phyloP scores from a whole-genome alignment of 768 basidiomycete species.

The Suillus decipiens region DNA sequence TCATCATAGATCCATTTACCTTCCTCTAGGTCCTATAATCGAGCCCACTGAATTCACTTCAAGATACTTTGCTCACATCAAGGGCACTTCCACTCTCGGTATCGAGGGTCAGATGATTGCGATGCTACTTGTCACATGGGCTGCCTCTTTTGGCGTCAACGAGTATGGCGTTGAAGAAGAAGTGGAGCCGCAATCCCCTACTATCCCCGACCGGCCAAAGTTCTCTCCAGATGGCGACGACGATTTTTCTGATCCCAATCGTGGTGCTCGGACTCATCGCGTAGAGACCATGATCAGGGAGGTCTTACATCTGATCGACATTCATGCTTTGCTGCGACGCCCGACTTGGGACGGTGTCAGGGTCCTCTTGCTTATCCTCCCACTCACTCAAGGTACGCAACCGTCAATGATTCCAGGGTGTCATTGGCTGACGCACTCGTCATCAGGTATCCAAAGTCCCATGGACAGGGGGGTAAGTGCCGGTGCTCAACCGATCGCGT shows the following conservation, averaged over 20 bases:
- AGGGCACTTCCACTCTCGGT: constrained; percentile 63
- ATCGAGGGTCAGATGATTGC: constrained; percentile 75
- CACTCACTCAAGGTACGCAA: constrained; percentile 74
- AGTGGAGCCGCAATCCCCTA: constrained; percentile 11
- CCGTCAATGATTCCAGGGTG: not conserved
- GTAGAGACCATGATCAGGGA: constrained; percentile 74
- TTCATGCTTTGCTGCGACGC: constrained; percentile 73
- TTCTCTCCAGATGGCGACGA: constrained; percentile 22
- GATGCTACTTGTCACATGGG: constrained; percentile 86
- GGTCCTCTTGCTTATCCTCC: constrained; percentile 74
- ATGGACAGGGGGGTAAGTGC: constrained; percentile 27
- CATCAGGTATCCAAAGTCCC: constrained; percentile 27
- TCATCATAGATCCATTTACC: constrained; percentile 13
- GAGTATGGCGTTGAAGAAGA: constrained; percentile 65
- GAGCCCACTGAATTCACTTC: constrained; percentile 78
- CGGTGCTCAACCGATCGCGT: not conserved
- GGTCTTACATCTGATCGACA: constrained; percentile 78
- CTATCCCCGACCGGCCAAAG: constrained; percentile 10
- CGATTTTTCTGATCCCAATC: constrained; percentile 37
- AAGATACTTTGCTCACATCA: constrained; percentile 67
- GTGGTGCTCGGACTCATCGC: constrained; percentile 50
- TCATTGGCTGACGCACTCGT: not conserved
- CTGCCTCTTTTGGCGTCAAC: constrained; percentile 84
- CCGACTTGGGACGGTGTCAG: constrained; percentile 89
- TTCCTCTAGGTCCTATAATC: constrained; percentile 72